These are phyloP conservation scores for Leptodermis oblonga DNA, from an alignment of 257 asterid species.

Conservation along the genomic window DNA sequence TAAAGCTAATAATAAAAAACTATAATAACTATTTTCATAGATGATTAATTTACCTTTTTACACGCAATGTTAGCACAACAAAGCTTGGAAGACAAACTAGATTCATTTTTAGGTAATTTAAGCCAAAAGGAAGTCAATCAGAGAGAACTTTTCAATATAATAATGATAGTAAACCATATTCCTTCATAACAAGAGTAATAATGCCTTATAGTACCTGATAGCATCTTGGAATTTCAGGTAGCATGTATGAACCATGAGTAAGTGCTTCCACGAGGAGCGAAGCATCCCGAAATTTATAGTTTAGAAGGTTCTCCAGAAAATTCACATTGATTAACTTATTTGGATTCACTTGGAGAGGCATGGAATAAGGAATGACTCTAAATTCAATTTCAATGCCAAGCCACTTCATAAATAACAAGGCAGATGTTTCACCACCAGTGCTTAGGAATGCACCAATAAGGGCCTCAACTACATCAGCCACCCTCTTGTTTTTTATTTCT, in stretches of 20 bases:
- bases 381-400: slow-evolving; percentile 54
- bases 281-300: slow-evolving; percentile 52
- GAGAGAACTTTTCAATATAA: not conserved
- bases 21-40: too few relatives aligned
- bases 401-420: slow-evolving; percentile 72
- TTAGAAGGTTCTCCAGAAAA: slow-evolving; percentile 43
- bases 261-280: slow-evolving; percentile 81
- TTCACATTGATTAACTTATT: slow-evolving; percentile 41
- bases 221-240: slow-evolving; percentile 77
- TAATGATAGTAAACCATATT: not conserved
- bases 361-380: slow-evolving; percentile 31
- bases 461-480: slow-evolving; percentile 89
- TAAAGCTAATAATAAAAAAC: too few relatives aligned
- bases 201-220: slow-evolving; percentile 52
- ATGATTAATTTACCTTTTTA: not conserved
- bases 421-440: slow-evolving; percentile 60
- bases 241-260: slow-evolving; percentile 90
- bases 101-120: not conserved
- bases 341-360: slow-evolving; percentile 40
- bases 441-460: slow-evolving; percentile 75
- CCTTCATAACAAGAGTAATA: not conserved
- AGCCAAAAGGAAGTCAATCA: not conserved
- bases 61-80: not conserved
- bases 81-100: not conserved
- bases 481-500: slow-evolving; percentile 42